Evolutionary conservation across 1,284 basidiomycete species (phyloP).

Genomic region (Malassezia arunalokei): DNA sequence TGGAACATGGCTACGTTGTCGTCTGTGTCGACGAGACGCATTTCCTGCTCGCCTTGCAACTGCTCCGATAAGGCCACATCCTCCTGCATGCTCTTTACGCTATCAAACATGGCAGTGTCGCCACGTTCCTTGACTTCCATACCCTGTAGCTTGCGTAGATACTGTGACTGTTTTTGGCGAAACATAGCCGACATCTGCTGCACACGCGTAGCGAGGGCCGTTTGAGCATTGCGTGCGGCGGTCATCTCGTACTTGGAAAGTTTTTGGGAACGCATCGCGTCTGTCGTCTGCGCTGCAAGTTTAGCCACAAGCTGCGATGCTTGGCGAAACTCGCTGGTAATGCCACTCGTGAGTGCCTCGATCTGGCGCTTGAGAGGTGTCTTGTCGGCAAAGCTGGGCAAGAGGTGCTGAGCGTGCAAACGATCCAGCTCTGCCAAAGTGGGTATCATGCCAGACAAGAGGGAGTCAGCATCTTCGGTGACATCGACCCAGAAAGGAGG

Average conservation of each 20-base stretch:
- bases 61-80: conserved; percentile 30
- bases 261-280: conserved; percentile 35
- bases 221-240: conserved; percentile 85
- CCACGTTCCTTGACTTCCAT: conserved; percentile 29
- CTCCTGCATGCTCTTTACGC: conserved; percentile 29
- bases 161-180: conserved; percentile 89
- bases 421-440: conserved; percentile 63
- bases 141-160: conserved; percentile 76
- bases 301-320: conserved; percentile 26
- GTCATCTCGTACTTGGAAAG: conserved; percentile 29
- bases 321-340: conserved; percentile 53
- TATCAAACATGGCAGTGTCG: conserved; percentile 18
- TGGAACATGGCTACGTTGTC: conserved; percentile 21
- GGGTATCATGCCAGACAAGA: conserved; percentile 24
- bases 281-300: conserved; percentile 44
- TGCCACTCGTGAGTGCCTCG: conserved; percentile 68
- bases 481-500: conserved; percentile 44
- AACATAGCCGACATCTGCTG: conserved; percentile 87
- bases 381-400: conserved; percentile 92
- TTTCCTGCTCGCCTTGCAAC: neutral
- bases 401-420: conserved; percentile 83
- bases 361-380: conserved; percentile 86
- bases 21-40: neutral
- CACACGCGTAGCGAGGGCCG: conserved; percentile 81
- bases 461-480: conserved; percentile 29